phyloP scores from a whole-genome alignment of 345 rosid species.

The Gossypium rotundifolium region DNA sequence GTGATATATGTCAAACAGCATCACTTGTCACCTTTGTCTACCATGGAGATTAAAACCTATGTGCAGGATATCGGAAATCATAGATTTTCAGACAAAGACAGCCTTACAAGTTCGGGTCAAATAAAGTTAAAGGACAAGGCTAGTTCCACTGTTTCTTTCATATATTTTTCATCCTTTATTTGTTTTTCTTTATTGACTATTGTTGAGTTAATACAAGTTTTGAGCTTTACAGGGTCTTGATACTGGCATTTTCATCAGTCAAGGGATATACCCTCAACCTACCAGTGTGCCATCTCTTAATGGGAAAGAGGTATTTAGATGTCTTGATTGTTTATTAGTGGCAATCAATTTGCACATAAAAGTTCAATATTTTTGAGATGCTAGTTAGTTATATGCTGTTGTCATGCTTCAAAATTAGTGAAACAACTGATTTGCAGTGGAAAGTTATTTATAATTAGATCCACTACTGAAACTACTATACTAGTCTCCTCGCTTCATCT shows the following conservation, averaged over 20 bases:
- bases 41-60: slow-evolving; percentile 51
- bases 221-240: slow-evolving; percentile 43
- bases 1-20: slow-evolving; percentile 65
- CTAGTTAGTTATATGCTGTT: not conserved
- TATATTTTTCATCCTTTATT: not conserved
- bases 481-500: not conserved
- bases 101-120: slow-evolving; percentile 44
- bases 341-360: not conserved
- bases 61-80: slow-evolving; percentile 64
- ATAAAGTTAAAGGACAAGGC: slow-evolving; percentile 61
- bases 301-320: slow-evolving; percentile 57
- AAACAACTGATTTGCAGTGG: not conserved
- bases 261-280: slow-evolving; percentile 79
- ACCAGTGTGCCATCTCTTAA: slow-evolving; percentile 39
- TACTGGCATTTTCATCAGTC: slow-evolving; percentile 60
- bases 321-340: slow-evolving; percentile 2
- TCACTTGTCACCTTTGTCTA: slow-evolving; percentile 53
- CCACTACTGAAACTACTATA: not conserved
- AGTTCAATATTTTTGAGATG: not conserved
- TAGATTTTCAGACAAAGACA: slow-evolving; percentile 44
- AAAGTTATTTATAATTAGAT: not conserved
- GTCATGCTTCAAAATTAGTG: not conserved
- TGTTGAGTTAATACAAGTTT: slow-evolving; percentile 8
- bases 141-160: slow-evolving; percentile 31
- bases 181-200: not conserved